phyloP scores from a whole-genome alignment of 805 yeast species.

The Yamadazyma scolyti region DNA sequence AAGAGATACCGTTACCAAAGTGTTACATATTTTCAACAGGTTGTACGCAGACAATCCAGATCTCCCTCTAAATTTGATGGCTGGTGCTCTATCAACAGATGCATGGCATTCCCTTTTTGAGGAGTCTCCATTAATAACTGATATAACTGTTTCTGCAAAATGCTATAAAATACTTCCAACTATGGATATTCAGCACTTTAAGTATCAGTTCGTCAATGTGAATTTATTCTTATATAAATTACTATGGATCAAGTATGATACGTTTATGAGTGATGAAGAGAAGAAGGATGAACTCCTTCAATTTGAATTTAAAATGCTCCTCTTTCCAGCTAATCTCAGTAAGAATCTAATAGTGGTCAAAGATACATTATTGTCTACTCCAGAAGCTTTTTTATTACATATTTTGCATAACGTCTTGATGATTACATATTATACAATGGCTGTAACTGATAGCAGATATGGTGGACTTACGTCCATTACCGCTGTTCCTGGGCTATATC shows the following conservation, averaged over 20 bases:
- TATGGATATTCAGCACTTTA: conserved; percentile 11
- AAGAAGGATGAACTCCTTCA: conserved; percentile 10
- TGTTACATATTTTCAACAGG: conserved; percentile 12
- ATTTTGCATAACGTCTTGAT: conserved; percentile 17
- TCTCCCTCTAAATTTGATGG: conserved; percentile 9
- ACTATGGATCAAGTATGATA: conserved; percentile 11
- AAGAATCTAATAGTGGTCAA: conserved; percentile 15
- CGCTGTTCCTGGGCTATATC: conserved; percentile 20
- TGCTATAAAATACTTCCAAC: conserved; percentile 5
- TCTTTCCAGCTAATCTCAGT: conserved; percentile 19
- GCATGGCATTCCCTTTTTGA: conserved; percentile 14
- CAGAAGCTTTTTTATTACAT: conserved; percentile 17
- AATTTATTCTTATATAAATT: conserved; percentile 14
- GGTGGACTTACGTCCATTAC: conserved; percentile 14
- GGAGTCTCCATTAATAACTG: conserved; percentile 8
- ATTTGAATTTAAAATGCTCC: conserved; percentile 19
- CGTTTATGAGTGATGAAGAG: conserved; percentile 4
- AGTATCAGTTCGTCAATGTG: conserved; percentile 14
- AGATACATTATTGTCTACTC: conserved; percentile 16
- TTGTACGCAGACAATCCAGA: conserved; percentile 5
- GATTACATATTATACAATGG: conserved; percentile 14
- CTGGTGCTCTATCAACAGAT: conserved; percentile 17
- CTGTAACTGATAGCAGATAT: conserved; percentile 8
- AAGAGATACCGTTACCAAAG: conserved; percentile 3
- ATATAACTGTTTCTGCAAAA: conserved; percentile 2